Conservation (phyloP, 345 rosid genomes). For the Alliaria petiolata region DNA sequence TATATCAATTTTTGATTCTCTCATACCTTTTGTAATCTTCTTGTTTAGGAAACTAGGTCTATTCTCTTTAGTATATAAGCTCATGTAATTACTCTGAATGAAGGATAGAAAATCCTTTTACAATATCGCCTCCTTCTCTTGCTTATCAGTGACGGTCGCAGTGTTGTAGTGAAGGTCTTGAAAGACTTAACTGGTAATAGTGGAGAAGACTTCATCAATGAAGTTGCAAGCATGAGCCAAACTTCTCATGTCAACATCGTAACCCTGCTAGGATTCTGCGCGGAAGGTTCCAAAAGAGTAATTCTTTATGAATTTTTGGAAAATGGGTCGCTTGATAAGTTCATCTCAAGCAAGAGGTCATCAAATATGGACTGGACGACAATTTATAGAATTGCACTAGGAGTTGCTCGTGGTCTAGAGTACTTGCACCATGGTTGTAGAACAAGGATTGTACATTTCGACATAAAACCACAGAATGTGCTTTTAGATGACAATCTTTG, state of each 20-base stretch:
- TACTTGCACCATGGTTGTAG: constrained; percentile 51
- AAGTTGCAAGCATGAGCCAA: too few species aligned
- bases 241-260: too few species aligned
- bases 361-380: neutral
- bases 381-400: constrained; percentile 22
- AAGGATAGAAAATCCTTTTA: too few species aligned
- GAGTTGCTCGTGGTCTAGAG: constrained; percentile 48
- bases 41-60: too few species aligned
- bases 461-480: constrained; percentile 49
- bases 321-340: constrained; percentile 42
- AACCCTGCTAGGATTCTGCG: too few species aligned
- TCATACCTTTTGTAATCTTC: too few species aligned
- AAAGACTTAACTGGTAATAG: neutral
- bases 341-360: neutral
- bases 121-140: too few species aligned
- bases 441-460: constrained; percentile 47
- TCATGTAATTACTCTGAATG: too few species aligned
- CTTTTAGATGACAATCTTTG: constrained; percentile 32
- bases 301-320: neutral
- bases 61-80: too few species aligned
- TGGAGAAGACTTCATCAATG: too few species aligned
- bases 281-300: too few species aligned
- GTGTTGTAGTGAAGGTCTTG: constrained; percentile 9
- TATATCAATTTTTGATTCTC: too few species aligned
- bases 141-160: neutral